Conservation (phyloP, 192 early-diverging fungal genomes). For the Lobosporangium transversale region DNA sequence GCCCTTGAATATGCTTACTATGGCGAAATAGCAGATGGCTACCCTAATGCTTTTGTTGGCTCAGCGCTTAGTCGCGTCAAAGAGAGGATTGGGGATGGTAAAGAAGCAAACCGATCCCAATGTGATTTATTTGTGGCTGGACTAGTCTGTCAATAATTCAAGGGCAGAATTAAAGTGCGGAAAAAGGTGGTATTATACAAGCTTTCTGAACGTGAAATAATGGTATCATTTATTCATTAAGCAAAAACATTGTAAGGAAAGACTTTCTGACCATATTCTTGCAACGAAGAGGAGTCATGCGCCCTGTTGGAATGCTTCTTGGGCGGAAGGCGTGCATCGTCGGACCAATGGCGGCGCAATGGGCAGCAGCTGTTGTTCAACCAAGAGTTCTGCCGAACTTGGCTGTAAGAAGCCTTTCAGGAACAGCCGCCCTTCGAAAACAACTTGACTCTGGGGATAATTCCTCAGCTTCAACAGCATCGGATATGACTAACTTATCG, state of each 20-base stretch:
- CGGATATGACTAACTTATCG: not conserved
- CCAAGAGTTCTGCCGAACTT: not conserved
- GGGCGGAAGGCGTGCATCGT: not conserved
- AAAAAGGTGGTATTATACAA: too few relatives aligned
- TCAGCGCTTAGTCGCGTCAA: too few relatives aligned
- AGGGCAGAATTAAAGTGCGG: not conserved
- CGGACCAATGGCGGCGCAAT: too few relatives aligned
- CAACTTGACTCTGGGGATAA: not conserved
- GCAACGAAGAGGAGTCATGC: too few relatives aligned
- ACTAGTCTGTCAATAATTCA: not conserved
- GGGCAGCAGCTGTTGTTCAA: not conserved
- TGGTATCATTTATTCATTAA: too few relatives aligned
- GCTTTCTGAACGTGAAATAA: not conserved
- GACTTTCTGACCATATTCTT: too few relatives aligned
- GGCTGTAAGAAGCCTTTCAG: constrained; percentile 5
- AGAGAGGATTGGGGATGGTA: not conserved
- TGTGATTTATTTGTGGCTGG: constrained; percentile 1
- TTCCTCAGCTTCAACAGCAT: not conserved
- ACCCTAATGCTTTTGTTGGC: too few relatives aligned
- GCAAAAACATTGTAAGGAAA: too few relatives aligned
- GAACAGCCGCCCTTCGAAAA: not conserved
- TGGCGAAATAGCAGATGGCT: too few relatives aligned
- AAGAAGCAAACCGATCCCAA: not conserved
- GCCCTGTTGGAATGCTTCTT: not conserved
- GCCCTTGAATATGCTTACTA: too few relatives aligned